Base-by-base conservation (phyloP, 2,329 filamentous ascomycete species). In the Fusarium proliferatum region DNA sequence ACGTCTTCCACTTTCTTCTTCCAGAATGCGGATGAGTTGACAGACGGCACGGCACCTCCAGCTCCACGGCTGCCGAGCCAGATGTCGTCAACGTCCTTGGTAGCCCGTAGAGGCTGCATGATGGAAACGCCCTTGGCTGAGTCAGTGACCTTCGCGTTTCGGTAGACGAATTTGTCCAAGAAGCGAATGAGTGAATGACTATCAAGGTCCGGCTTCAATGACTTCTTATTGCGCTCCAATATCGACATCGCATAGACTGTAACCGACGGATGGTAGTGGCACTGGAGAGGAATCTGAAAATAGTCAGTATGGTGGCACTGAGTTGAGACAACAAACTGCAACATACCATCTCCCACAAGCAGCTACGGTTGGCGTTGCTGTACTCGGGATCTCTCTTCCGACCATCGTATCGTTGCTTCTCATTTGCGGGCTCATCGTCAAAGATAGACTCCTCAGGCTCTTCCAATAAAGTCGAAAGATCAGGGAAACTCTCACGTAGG, bases 151-250 rank as follows among this genome's bases (percentile, higher is more conserved):
- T 97, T 97, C 70, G 96, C 91, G 77, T 96, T 97, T 76, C 94
- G 92, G 87, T 98, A 99, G n/a, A 97, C 94, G 82, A 99, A 99
- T 77, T 97, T 95, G 84, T 99, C 96, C 65, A 99, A 87, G 87
- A 99, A 99, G 81, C 97, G 93, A 79, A 96, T 96, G 55, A 99
- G 88, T 3, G 94, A 96, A 81, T 98, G 96, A 65, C 94, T 92
- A 21, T 93, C 92, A 58, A 98, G 87, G 77, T 99, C 96, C 0
- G 96, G 95, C 82, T 98, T 98, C 71, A 93, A 90, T 68, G 94
- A 92, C 81, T 94, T 91, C 58, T 90, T 88, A 73, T 92, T 88
- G 67, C 91, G 89, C 56, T 88, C 86, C 13, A 97, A 83, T 43
- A 98, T 84, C 64, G 91, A 90, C 21, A 88, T 86, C 2, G 96